phyloP scores from a whole-genome alignment of 306 rosid species.

The Citrullus amarus region DNA sequence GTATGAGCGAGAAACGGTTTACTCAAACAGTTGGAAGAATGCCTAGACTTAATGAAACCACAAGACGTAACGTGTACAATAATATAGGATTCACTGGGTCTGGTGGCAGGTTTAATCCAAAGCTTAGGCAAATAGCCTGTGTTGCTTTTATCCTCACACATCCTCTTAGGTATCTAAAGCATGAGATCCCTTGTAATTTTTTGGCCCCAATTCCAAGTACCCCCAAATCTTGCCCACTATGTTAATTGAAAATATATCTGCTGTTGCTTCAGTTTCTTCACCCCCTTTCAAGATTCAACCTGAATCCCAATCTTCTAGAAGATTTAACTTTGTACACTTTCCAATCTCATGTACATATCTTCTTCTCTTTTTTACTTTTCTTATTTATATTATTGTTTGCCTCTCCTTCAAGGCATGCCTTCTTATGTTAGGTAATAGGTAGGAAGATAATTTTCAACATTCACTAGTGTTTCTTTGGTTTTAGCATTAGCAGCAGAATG shows the following conservation, averaged over 20 bases:
- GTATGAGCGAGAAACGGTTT: background rate
- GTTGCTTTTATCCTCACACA: background rate
- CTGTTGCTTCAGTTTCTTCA: background rate
- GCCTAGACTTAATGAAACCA: background rate
- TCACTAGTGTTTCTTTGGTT: background rate
- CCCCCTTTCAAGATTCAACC: background rate
- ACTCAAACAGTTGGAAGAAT: background rate
- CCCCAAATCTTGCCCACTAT: background rate
- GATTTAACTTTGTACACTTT: background rate
- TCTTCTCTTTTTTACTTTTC: background rate
- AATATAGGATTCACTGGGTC: background rate
- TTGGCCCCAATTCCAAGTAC: background rate
- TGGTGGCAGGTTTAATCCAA: background rate
- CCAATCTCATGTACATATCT: constrained; percentile 2
- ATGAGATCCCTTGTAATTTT: background rate
- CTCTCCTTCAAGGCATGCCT: background rate
- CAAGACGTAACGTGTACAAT: background rate
- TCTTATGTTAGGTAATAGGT: background rate
- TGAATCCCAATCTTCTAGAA: background rate
- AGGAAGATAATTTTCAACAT: background rate
- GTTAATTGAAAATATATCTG: background rate
- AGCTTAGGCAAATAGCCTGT: constrained; percentile 1
- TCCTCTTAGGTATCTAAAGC: background rate
- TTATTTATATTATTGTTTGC: constrained; percentile 3
- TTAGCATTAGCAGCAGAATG: background rate